phyloP scores from a whole-genome alignment of 1,284 basidiomycete genomes.

The Melampsora abietis-canadensis region DNA sequence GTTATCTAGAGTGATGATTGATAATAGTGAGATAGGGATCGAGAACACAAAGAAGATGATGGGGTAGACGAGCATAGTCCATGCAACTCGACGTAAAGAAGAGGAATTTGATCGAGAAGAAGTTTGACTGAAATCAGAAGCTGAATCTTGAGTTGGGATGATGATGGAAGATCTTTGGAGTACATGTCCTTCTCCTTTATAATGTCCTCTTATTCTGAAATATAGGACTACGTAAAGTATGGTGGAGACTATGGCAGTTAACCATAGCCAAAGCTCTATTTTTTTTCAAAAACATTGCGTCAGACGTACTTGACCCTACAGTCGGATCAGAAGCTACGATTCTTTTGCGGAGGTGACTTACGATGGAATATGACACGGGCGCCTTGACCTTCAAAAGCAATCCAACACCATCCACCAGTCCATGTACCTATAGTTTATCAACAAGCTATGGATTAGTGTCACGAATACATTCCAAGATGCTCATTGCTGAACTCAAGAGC shows the following conservation, averaged over 20 bases:
- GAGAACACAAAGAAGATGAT: conserved; percentile 9
- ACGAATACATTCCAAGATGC: background rate
- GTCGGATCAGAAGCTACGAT: background rate
- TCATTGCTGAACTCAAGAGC: background rate
- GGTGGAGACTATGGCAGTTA: background rate
- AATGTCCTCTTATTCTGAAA: conserved; percentile 15
- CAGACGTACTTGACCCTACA: background rate
- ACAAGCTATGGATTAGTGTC: too few species aligned
- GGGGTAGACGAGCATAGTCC: conserved; percentile 34
- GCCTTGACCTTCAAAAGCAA: conserved; percentile 10
- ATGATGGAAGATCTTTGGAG: conserved; percentile 29
- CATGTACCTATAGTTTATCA: background rate
- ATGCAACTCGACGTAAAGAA: conserved; percentile 11
- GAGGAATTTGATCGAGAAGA: background rate
- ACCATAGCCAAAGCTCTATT: conserved; percentile 23
- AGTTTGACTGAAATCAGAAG: conserved; percentile 14
- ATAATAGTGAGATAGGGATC: conserved; percentile 24
- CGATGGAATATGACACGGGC: conserved; percentile 20
- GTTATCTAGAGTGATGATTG: conserved; percentile 12
- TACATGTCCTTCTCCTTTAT: conserved; percentile 29
- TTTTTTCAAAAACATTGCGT: background rate
- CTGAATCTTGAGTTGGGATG: conserved; percentile 13
- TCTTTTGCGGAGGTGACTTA: conserved; percentile 3
- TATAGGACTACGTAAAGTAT: conserved; percentile 21
- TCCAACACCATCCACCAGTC: conserved; percentile 37